phyloP scores from a whole-genome alignment of 345 rosid genomes.

The Eucalyptus pauciflora region DNA sequence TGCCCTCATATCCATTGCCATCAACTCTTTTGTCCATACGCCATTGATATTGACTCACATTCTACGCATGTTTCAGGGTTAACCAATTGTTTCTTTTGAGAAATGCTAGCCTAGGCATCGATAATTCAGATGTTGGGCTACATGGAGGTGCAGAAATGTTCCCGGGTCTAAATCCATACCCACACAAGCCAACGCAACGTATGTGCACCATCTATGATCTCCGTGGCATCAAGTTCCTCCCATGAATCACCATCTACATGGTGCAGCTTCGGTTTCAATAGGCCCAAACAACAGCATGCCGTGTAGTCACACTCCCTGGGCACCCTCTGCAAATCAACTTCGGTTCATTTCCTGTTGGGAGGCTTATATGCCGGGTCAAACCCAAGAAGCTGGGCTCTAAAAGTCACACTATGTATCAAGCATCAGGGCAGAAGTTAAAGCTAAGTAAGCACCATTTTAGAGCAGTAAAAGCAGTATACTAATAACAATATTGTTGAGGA shows the following conservation, averaged over 20 bases:
- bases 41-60: constrained; percentile 73
- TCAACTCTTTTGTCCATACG: constrained; percentile 73
- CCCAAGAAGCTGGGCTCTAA: not conserved
- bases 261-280: constrained; percentile 63
- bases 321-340: constrained; percentile 84
- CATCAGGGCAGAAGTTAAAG: not conserved
- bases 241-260: constrained; percentile 64
- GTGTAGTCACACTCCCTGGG: constrained; percentile 52
- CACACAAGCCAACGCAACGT: constrained; percentile 80
- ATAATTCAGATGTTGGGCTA: constrained; percentile 32
- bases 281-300: constrained; percentile 46
- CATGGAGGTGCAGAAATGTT: constrained; percentile 4
- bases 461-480: not conserved
- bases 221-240: constrained; percentile 71
- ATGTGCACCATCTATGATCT: constrained; percentile 65
- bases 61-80: constrained; percentile 93
- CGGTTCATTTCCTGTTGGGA: constrained; percentile 47
- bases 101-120: constrained; percentile 73
- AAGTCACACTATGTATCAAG: not conserved
- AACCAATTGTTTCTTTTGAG: constrained; percentile 66
- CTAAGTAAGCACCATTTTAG: not conserved
- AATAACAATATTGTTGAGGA: not conserved
- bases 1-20: constrained; percentile 36
- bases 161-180: constrained; percentile 38
- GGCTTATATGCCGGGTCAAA: constrained; percentile 28